These are phyloP conservation scores for Eustoma russellianum DNA, from an alignment of 257 asterid genomes.

Conservation along the genomic window DNA sequence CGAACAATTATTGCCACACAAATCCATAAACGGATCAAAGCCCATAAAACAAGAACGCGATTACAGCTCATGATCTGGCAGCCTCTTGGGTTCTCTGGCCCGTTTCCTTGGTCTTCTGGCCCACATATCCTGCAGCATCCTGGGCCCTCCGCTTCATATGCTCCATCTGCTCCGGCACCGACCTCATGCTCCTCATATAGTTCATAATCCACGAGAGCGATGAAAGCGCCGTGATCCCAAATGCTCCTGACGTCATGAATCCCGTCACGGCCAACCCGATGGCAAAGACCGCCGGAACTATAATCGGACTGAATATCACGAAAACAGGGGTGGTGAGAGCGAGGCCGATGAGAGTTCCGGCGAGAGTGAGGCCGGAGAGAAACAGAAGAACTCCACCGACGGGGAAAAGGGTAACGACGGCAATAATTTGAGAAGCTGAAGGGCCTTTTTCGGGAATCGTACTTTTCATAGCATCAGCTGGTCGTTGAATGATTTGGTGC, in stretches of 20 bases:
- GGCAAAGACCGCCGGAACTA: slow-evolving; percentile 54
- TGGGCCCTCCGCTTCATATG: slow-evolving; percentile 44
- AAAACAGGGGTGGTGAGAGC: slow-evolving; percentile 63
- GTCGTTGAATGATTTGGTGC: not conserved
- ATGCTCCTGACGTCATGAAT: slow-evolving; percentile 64
- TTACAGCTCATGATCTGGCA: too few relatives aligned
- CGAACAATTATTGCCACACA: too few relatives aligned
- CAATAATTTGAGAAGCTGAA: not conserved
- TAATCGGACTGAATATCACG: slow-evolving; percentile 64
- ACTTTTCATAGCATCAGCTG: not conserved
- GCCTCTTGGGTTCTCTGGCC: slow-evolving; percentile 22
- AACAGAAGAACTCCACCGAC: slow-evolving; percentile 49
- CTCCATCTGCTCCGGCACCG: slow-evolving; percentile 33
- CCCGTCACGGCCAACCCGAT: slow-evolving; percentile 53
- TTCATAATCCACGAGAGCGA: slow-evolving; percentile 68
- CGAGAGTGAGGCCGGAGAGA: slow-evolving; percentile 48
- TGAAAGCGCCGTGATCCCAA: slow-evolving; percentile 68
- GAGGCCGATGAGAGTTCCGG: slow-evolving; percentile 48
- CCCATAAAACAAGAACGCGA: too few relatives aligned
- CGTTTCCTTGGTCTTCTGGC: slow-evolving; percentile 35
- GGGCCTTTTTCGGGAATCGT: not conserved
- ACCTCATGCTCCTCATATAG: slow-evolving; percentile 26
- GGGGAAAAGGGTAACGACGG: slow-evolving; percentile 46
- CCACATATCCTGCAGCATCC: slow-evolving; percentile 16
- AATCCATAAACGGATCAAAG: too few relatives aligned